phyloP scores from a whole-genome alignment of 805 yeast genomes.

The Yamadazyma nakazawae region DNA sequence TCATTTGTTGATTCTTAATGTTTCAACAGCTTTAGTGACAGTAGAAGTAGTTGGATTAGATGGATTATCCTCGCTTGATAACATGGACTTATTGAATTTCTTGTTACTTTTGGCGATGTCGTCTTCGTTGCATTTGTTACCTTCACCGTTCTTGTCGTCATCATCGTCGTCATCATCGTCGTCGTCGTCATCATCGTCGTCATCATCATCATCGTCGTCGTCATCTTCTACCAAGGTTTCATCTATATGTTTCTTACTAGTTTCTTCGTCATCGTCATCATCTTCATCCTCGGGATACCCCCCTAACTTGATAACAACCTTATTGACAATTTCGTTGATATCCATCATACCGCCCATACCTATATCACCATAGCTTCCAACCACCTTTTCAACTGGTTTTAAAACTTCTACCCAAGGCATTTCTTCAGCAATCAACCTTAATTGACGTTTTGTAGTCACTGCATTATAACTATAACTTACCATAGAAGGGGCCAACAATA shows the following conservation, averaged over 20 bases:
- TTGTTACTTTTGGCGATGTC: slow-evolving; percentile 9
- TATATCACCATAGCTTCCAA: slow-evolving; percentile 90
- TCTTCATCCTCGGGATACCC: slow-evolving; percentile 48
- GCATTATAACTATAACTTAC: slow-evolving; percentile 88
- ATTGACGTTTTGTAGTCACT: slow-evolving; percentile 80
- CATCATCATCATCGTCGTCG: slow-evolving; percentile 47
- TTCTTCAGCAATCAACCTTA: slow-evolving; percentile 73
- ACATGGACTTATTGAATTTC: neutral
- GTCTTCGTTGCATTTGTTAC: slow-evolving; percentile 20
- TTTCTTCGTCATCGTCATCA: slow-evolving; percentile 12
- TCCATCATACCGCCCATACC: slow-evolving; percentile 99
- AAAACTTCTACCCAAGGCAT: slow-evolving; percentile 96
- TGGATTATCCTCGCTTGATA: neutral
- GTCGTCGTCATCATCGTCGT: slow-evolving; percentile 35
- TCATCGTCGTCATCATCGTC: slow-evolving; percentile 16
- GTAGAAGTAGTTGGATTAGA: neutral
- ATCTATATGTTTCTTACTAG: slow-evolving; percentile 22
- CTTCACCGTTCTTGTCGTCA: slow-evolving; percentile 20
- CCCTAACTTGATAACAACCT: slow-evolving; percentile 67
- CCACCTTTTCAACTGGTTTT: slow-evolving; percentile 91
- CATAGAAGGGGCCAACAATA: slow-evolving; percentile 93
- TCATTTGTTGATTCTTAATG: neutral
- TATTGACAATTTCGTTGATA: slow-evolving; percentile 89
- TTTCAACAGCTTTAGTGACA: slow-evolving; percentile 2
- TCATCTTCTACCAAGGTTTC: slow-evolving; percentile 41